Percentiles rank a stretch among this genome's conserved stretches.
Conservation (phyloP, 2,329 filamentous ascomycete species). For the Aspergillus oerlinghausenensis region DNA sequence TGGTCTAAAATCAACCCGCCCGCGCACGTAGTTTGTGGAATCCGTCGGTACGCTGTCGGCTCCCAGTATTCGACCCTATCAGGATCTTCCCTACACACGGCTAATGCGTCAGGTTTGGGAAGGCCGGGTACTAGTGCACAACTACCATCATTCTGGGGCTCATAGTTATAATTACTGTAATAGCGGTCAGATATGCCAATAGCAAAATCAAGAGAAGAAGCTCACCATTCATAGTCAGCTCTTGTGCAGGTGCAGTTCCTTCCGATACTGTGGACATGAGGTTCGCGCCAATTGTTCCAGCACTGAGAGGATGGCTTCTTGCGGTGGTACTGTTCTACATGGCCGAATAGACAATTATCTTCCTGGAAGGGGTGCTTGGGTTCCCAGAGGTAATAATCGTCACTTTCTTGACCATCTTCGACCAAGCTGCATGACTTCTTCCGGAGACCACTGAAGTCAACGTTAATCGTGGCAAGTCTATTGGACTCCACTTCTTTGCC, state of each 20-base stretch:
- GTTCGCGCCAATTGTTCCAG: slow-evolving; percentile 72
- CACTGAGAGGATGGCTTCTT: slow-evolving; percentile 77
- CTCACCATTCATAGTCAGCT: slow-evolving; percentile 88
- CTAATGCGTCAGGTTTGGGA: slow-evolving; percentile 55
- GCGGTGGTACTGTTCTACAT: slow-evolving; percentile 81
- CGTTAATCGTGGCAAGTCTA: slow-evolving; percentile 67
- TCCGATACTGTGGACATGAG: slow-evolving; percentile 64
- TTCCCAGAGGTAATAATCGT: slow-evolving; percentile 80
- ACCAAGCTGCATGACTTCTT: slow-evolving; percentile 65
- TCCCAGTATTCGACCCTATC: slow-evolving; percentile 74
- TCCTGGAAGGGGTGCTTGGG: slow-evolving; percentile 76
- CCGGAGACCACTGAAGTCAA: slow-evolving; percentile 82
- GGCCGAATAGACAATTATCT: slow-evolving; percentile 86
- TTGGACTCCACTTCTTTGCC: slow-evolving; percentile 52
- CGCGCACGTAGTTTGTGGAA: slow-evolving; percentile 82
- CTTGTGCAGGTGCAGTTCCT: slow-evolving; percentile 78
- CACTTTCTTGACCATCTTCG: slow-evolving; percentile 54
- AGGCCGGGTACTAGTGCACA: slow-evolving; percentile 75
- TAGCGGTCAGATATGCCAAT: not conserved
- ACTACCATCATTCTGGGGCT: slow-evolving; percentile 69
- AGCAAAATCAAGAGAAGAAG: slow-evolving; percentile 9
- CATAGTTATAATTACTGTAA: slow-evolving; percentile 83
- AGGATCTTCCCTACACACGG: slow-evolving; percentile 59
- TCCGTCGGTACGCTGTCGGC: slow-evolving; percentile 80
- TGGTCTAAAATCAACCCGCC: slow-evolving; percentile 73